Base-by-base conservation (phyloP, 2,329 filamentous ascomycete species). In the Emmonsiellopsis sp. region DNA sequence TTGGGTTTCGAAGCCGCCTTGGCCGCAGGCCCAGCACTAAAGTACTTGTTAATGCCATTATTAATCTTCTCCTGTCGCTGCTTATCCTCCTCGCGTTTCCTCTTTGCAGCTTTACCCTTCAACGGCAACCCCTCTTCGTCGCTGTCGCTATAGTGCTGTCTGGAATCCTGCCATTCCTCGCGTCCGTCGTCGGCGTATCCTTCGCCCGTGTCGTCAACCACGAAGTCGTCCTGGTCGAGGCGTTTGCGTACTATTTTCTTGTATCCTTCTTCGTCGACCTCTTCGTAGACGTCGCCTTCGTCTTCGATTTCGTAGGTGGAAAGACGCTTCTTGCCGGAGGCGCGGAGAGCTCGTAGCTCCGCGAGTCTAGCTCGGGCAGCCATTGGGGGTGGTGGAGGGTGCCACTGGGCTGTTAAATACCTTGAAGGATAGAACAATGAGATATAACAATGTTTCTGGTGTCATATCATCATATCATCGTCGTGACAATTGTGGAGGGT, bases 241-340 rank as follows among this genome's bases (percentile, higher is more conserved):
- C 93, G 85, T 53, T 86, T 83, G 42, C 93, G 83, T 11, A 98
- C 90, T 60, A 97, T 86, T 69, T 94, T 94, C 76, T 96, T 96
- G 78, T 98, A 98, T 50, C 88, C 87, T 65, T 93, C 92, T 64
- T 98, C 93, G 66, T 97, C 91, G 47, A 98, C 90, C 64, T 95
- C 91, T 58, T 97, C 93, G 74, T 97, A 98, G 44, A 98, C 77
- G 61, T 88, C 83, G 59, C 85, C 82, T 63, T 88, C 86, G 58
- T 97, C 85, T 63, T 89, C 82, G 57, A 96, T 82, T 71, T 95
- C 78, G 74, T 97, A 98, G 55, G 81, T 83, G 63, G 90, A 86
- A 59, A 95, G 84, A 60, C 86, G 85, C 73, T 93, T 96, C 78
- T 95, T 95, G 72, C 93, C 93, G 52, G 90, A 83, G 63, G 88